Percentiles rank a stretch among this genome's conserved stretches.
phyloP scores from a whole-genome alignment of 805 yeast species.

The Yarrowia divulgata region DNA sequence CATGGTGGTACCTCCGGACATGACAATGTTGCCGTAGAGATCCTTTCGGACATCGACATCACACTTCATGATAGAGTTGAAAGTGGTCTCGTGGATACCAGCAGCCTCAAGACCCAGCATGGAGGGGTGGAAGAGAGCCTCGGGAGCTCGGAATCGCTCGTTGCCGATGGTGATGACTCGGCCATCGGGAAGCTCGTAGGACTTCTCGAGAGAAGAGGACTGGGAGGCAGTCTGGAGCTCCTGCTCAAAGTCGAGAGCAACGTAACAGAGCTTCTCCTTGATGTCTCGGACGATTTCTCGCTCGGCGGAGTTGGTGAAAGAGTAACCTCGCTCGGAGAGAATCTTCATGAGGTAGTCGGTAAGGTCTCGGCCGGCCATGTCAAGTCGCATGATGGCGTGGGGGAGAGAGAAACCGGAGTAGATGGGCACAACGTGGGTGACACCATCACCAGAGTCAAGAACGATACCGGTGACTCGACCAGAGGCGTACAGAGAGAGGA shows the following conservation, averaged over 20 bases:
- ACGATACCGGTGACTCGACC: constrained; percentile 99
- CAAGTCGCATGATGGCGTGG: constrained; percentile 98
- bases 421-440: constrained; percentile 99
- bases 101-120: constrained; percentile 90
- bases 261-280: constrained; percentile 98
- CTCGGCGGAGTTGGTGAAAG: constrained; percentile 99
- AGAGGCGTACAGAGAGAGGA: constrained; percentile 95
- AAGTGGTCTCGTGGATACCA: constrained; percentile 98
- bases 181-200: constrained; percentile 99
- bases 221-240: constrained; percentile 99
- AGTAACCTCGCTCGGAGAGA: constrained; percentile 97
- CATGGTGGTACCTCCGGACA: constrained; percentile 99
- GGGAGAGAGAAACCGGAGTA: constrained; percentile 99
- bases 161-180: constrained; percentile 99
- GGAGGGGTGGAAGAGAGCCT: constrained; percentile 98
- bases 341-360: constrained; percentile 99
- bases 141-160: constrained; percentile 99
- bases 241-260: constrained; percentile 98
- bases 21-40: constrained; percentile 98
- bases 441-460: constrained; percentile 99
- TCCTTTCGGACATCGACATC: constrained; percentile 99
- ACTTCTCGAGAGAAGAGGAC: constrained; percentile 97
- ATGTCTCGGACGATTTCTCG: constrained; percentile 94
- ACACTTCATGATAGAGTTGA: constrained; percentile 96
- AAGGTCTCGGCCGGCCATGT: constrained; percentile 99